Evolutionary conservation across 1,284 basidiomycete species (phyloP), one percentile per base, ranked within the genome.

Genomic region (Moniliella sp.): DNA sequence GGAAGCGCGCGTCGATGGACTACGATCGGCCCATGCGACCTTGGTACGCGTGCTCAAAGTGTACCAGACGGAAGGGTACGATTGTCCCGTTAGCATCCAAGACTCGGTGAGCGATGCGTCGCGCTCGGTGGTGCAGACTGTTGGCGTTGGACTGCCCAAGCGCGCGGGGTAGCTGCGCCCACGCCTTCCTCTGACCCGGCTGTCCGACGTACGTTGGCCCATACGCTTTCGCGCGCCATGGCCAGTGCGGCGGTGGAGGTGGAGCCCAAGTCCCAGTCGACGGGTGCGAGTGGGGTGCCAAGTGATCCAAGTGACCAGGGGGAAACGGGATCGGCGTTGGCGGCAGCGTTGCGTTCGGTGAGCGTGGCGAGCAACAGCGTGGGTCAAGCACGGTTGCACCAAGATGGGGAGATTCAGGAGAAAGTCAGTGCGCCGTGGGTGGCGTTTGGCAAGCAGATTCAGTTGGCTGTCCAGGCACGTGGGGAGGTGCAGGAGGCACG

Each of bases 1-100:
- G 48, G 88, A 97, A 64, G 68, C 75, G 29, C 75, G 84, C 35
- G 88, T 97, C 25, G 91, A 97, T 64, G 81, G 81, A 19, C 72
- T 97, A 33, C 74, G 76, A 50, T 65, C 69, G 17, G 56, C 60
- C 34, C 86, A 94, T 62, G 61, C 75, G 36, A 64, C 71, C 15
- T 50, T 97, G 28, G n/a, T n/a, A n/a, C n/a, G n/a, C 19, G 39
- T 43, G 5, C 32, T 34, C 5, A 32, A 34, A 13, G 34, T 37
- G 15, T 59, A 50, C 40, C 54, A 59, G 37, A 42, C 36, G 27
- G 56, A 59, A 34, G 42, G 41, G 31, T 56, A 56, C 33, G 56
- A 59, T 33, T 59, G 57, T 30, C 56, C 56, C 14, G 44, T 34
- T 4, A 43, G 69, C 42, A 52, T 70, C 35, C 61, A 66, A 34